A percentile compares a stretch with the other conserved stretches of the same genome.
Evolutionary conservation across 371 early-diverging fungal species (phyloP).

Genomic region (Amoeboradix gromovi): DNA sequence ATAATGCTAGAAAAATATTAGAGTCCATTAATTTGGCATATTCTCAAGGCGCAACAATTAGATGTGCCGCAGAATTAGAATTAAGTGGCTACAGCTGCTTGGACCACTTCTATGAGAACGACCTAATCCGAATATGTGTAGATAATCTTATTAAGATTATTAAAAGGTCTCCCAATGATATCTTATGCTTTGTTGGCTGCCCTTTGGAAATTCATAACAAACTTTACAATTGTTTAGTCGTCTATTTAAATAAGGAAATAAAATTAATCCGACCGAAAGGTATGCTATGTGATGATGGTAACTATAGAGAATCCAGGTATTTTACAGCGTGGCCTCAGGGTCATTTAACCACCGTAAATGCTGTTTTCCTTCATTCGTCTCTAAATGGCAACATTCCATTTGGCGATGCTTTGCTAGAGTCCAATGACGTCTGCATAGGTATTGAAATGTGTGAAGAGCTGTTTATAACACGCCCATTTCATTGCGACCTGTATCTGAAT

Average conservation of each 20-base stretch:
- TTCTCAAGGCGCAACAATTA: constrained; percentile 38
- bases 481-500: constrained; percentile 61
- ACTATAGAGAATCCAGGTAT: constrained; percentile 46
- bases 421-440: constrained; percentile 52
- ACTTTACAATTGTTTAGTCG: constrained; percentile 76
- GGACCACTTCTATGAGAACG: constrained; percentile 6
- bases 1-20: constrained; percentile 55
- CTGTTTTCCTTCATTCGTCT: neutral
- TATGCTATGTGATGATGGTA: constrained; percentile 78
- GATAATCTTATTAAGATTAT: constrained; percentile 30
- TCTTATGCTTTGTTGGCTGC: constrained; percentile 79
- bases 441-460: constrained; percentile 88
- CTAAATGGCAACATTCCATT: constrained; percentile 27
- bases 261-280: constrained; percentile 81
- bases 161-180: constrained; percentile 27
- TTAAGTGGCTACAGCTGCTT: constrained; percentile 18
- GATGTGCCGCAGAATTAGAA: constrained; percentile 88
- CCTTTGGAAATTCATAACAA: constrained; percentile 63
- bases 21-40: constrained; percentile 57
- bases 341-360: constrained; percentile 36
- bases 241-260: constrained; percentile 45
- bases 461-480: constrained; percentile 63
- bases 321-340: constrained; percentile 58
- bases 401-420: constrained; percentile 53
- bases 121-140: constrained; percentile 9